phyloP scores from a whole-genome alignment of 2,329 filamentous ascomycete species.

The Colletotrichum musae region DNA sequence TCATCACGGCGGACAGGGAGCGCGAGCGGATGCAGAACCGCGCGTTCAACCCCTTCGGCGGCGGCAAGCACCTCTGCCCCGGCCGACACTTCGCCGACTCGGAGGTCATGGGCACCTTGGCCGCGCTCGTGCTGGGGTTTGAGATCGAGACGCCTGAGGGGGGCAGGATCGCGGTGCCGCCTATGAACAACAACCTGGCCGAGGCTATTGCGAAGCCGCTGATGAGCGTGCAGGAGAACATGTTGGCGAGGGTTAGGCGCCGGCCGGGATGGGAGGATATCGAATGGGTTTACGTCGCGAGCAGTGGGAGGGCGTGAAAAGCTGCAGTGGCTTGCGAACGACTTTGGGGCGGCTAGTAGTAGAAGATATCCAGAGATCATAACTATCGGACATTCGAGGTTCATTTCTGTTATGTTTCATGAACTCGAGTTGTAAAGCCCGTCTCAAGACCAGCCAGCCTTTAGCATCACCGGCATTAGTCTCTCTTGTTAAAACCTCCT shows the following conservation, averaged over 20 bases:
- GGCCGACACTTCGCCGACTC: slow-evolving; percentile 51
- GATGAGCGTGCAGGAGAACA: slow-evolving; percentile 20
- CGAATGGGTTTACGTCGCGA: slow-evolving; percentile 20
- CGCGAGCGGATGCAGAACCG: slow-evolving; percentile 44
- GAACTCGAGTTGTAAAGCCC: too few species aligned
- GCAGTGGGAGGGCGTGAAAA: slow-evolving; percentile 7
- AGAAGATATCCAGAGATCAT: too few species aligned
- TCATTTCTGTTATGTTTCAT: too few species aligned
- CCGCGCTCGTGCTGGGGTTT: slow-evolving; percentile 44
- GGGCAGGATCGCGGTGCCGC: slow-evolving; percentile 17
- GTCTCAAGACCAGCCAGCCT: too few species aligned
- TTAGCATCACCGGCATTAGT: too few species aligned
- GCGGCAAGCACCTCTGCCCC: slow-evolving; percentile 52
- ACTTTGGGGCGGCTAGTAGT: too few species aligned
- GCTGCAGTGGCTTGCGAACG: too few species aligned
- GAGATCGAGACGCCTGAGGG: slow-evolving; percentile 42
- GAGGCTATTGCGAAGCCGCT: slow-evolving; percentile 28
- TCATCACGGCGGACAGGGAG: slow-evolving; percentile 41
- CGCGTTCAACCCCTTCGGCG: slow-evolving; percentile 50
- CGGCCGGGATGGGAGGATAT: slow-evolving; percentile 28
- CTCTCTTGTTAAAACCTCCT: too few species aligned
- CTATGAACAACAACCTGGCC: slow-evolving; percentile 24
- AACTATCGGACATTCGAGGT: too few species aligned
- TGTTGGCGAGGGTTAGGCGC: slow-evolving; percentile 14
- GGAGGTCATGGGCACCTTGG: slow-evolving; percentile 47